Conservation (phyloP, 441 rosid genomes). For the Adansonia gregorii region DNA sequence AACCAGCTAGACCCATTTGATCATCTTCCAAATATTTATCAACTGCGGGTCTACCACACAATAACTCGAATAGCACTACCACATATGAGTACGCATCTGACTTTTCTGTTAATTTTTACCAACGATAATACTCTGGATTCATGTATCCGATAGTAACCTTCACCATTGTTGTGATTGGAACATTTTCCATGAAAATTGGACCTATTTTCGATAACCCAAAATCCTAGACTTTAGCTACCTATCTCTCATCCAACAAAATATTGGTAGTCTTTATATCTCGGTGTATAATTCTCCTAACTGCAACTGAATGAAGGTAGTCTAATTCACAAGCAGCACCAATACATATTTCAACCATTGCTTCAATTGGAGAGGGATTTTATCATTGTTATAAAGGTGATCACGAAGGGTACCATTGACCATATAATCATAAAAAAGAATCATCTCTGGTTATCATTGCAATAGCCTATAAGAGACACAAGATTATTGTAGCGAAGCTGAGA, state of each 20-base stretch:
- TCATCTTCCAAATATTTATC: constrained; percentile 19
- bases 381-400: constrained; percentile 48
- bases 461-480: constrained; percentile 62
- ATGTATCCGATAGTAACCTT: constrained; percentile 65
- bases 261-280: too few relatives aligned
- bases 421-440: constrained; percentile 63
- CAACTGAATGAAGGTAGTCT: constrained; percentile 57
- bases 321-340: constrained; percentile 60
- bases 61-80: constrained; percentile 44
- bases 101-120: constrained; percentile 54
- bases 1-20: constrained; percentile 35
- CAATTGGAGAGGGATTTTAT: constrained; percentile 57
- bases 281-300: constrained; percentile 43
- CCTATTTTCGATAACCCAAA: constrained; percentile 62
- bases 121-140: constrained; percentile 63
- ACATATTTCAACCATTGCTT: constrained; percentile 56
- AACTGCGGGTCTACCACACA: constrained; percentile 40
- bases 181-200: constrained; percentile 36
- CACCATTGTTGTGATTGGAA: constrained; percentile 53
- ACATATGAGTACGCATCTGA: constrained; percentile 53
- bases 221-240: constrained; percentile 64
- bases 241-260: too few relatives aligned
- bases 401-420: constrained; percentile 56
- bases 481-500: constrained; percentile 55
- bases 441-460: constrained; percentile 55